Evolutionary conservation across 495 filamentous ascomycete genomes (phyloP).

Genomic region (Halenospora varia): DNA sequence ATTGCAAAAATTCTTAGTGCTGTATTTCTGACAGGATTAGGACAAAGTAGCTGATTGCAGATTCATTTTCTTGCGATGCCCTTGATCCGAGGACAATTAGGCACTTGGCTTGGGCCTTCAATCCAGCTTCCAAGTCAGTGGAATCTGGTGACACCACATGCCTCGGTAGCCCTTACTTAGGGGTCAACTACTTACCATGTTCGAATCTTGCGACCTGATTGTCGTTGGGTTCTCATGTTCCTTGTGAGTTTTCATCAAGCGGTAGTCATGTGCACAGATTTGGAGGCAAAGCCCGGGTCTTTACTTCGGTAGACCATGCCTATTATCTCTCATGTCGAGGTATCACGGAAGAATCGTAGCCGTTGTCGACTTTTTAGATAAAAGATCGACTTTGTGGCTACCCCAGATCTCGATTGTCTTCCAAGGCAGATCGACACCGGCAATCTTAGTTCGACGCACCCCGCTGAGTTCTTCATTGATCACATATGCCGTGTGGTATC

Average conservation of each 20-base stretch:
- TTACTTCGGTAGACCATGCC: neutral
- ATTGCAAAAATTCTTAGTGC: no score
- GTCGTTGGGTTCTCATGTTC: no score
- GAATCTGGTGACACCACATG: neutral
- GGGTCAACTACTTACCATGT: neutral
- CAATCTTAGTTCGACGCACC: neutral
- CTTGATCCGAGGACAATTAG: neutral
- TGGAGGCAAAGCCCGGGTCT: neutral
- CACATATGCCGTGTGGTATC: constrained; percentile 4
- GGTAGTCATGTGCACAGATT: neutral
- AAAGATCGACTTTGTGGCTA: neutral
- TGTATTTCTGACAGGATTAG: neutral
- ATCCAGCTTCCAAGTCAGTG: neutral
- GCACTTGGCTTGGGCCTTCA: neutral
- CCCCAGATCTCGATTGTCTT: neutral
- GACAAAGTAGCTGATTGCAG: neutral
- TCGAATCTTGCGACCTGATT: no score
- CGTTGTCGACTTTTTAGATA: neutral
- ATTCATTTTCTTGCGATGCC: neutral
- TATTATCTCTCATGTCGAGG: neutral
- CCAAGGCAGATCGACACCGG: neutral
- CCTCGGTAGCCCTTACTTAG: neutral
- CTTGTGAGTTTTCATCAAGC: no score
- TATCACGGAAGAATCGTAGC: neutral
- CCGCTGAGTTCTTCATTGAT: neutral